Evolutionary conservation across 2,329 filamentous ascomycete species (phyloP), one percentile per base, ranked within the genome.

Genomic region (Penicillium sp.): DNA sequence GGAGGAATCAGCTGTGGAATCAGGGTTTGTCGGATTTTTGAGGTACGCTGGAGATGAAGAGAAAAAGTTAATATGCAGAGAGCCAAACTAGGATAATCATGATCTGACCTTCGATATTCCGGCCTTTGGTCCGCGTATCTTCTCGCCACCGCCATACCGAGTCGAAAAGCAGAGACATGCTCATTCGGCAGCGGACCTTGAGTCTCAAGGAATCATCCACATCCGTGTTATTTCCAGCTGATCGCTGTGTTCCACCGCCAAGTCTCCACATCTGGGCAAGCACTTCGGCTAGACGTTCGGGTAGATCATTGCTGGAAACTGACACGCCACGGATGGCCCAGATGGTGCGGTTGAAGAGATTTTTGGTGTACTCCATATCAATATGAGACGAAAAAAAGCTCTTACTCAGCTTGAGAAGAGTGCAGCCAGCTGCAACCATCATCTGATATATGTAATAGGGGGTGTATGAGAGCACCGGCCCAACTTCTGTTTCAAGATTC

Each of bases 11-110:
- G 87, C 87, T 71, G 87, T 86, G 56, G 89, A 92, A 75, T 95
- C 91, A 46, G 91, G 90, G 73, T 94, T 90, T 59, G 93, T 96
- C 46, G 92, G 91, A 71, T 95, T 92, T 73, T 94, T 93, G 62
- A 93, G 85, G 67, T 91, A 92, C 78, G 81, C 81, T 81, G 42
- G 2, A 37, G n/a, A 19, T 30, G 19, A 22, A 22, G 19, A 22
- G 19, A 22, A 37, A 28, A 58, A 14, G 61, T 54, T 52, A 38
- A 55, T 6, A 26, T 25, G 60, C 71, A 68, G 60, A 65, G 57
- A 62, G 3, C n/a, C 7, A 57, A 59, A 55, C 52, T 25, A 38
- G 53, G 10, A 53, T n/a, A 16, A 19, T 3, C 8, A 28, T 19
- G 37, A 33, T 60, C 58, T 55, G 19, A 92, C 89, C 84, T 79